A percentile compares a stretch with the other conserved stretches of the same genome.
Conservation (phyloP, 352 stramenopile genomes). For the Pythium rishiriense region DNA sequence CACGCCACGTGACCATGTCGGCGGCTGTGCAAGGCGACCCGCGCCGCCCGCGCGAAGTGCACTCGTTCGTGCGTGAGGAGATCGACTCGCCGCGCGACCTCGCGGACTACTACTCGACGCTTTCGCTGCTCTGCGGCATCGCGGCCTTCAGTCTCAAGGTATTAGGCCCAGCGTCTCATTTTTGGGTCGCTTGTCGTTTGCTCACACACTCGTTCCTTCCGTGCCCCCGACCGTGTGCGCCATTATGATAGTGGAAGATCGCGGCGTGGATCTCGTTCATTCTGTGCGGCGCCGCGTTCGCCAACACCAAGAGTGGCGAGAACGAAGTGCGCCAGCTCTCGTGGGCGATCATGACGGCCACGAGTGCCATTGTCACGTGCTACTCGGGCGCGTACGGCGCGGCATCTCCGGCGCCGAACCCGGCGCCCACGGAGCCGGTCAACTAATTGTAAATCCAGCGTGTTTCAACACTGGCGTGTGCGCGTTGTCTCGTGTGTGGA, state of each 20-base stretch:
- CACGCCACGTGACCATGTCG: slow-evolving; percentile 12
- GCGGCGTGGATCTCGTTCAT: slow-evolving; percentile 68
- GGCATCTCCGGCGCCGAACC: background rate
- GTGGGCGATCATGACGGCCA: slow-evolving; percentile 80
- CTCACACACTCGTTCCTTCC: background rate
- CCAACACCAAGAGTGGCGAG: slow-evolving; percentile 56
- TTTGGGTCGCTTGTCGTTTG: no score
- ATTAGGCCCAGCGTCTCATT: background rate
- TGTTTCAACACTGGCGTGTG: background rate
- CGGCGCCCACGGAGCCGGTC: background rate
- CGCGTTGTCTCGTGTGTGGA: background rate
- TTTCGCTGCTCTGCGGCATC: slow-evolving; percentile 63
- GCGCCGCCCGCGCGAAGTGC: slow-evolving; percentile 58
- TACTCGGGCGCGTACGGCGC: slow-evolving; percentile 34
- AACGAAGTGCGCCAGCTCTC: slow-evolving; percentile 64
- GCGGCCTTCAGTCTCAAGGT: slow-evolving; percentile 70
- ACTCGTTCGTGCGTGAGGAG: slow-evolving; percentile 67
- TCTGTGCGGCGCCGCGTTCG: slow-evolving; percentile 63
- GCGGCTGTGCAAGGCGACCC: slow-evolving; percentile 43
- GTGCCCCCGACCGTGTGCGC: background rate
- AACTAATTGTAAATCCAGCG: background rate
- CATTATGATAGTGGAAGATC: slow-evolving; percentile 49
- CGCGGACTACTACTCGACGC: slow-evolving; percentile 60
- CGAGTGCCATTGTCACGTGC: slow-evolving; percentile 60
- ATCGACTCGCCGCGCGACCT: slow-evolving; percentile 32